Conservation (phyloP, 1,139 yeast genomes). For the Diutina mesorugosa region DNA sequence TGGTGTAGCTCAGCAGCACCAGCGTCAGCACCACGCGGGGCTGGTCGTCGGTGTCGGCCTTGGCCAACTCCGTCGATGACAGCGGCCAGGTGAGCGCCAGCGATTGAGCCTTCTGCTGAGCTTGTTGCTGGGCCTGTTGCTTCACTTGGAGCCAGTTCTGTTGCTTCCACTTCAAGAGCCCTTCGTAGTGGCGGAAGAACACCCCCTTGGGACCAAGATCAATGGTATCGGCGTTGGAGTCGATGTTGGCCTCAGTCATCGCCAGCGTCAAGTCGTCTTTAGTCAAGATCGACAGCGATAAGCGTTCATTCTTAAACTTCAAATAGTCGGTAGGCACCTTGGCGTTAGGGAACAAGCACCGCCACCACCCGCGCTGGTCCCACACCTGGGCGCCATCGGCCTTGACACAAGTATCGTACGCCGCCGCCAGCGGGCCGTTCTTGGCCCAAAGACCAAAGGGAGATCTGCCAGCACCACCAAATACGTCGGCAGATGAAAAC, state of each 20-base stretch:
- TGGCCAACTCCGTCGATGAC: neutral
- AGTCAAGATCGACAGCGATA: constrained; percentile 24
- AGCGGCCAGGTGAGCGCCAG: neutral
- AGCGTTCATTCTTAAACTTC: constrained; percentile 13
- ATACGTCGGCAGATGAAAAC: constrained; percentile 2
- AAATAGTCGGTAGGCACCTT: constrained; percentile 25
- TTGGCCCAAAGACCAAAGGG: constrained; percentile 42
- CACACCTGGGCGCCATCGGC: constrained; percentile 61
- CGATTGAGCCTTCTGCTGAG: neutral
- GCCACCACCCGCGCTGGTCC: constrained; percentile 77
- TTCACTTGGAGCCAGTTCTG: constrained; percentile 34
- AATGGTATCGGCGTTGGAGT: constrained; percentile 11
- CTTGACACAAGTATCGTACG: constrained; percentile 50
- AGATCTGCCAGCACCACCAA: constrained; percentile 10
- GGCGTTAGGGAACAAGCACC: constrained; percentile 66
- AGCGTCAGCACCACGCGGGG: neutral
- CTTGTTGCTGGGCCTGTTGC: constrained; percentile 13
- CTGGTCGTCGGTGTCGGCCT: neutral
- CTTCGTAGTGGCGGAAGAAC: constrained; percentile 49
- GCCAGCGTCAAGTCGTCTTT: constrained; percentile 34
- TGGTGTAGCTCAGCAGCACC: neutral
- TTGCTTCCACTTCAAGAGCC: constrained; percentile 53
- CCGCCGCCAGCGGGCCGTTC: constrained; percentile 49
- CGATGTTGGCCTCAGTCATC: constrained; percentile 6
- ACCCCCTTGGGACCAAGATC: constrained; percentile 28